phyloP scores from a whole-genome alignment of 1,284 basidiomycete genomes.

The Ceratorhiza oryzae-sativae region DNA sequence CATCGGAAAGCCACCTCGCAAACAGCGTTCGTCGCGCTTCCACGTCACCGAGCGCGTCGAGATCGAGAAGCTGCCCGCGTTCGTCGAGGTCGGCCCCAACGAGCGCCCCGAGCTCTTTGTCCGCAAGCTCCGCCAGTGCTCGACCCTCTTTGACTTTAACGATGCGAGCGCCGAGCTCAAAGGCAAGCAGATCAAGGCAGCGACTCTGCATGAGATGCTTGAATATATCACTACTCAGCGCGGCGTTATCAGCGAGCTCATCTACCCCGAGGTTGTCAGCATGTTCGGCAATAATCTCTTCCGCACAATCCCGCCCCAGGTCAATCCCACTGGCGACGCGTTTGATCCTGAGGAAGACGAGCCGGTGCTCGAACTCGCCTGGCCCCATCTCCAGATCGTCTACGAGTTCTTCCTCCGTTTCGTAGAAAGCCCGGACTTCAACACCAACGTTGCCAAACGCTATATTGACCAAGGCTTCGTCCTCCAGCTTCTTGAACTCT shows the following conservation, averaged over 20 bases:
- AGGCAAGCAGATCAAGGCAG: slow-evolving; percentile 98
- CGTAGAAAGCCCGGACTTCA: slow-evolving; percentile 97
- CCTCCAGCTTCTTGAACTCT: slow-evolving; percentile 94
- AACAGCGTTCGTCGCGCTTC: slow-evolving; percentile 95
- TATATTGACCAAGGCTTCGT: slow-evolving; percentile 98
- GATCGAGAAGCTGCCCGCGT: slow-evolving; percentile 93
- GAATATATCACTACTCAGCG: slow-evolving; percentile 98
- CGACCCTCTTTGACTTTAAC: slow-evolving; percentile 98
- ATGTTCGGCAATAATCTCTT: slow-evolving; percentile 99
- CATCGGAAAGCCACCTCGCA: slow-evolving; percentile 92
- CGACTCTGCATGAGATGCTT: slow-evolving; percentile 97
- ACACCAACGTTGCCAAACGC: slow-evolving; percentile 96
- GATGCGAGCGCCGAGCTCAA: slow-evolving; percentile 95
- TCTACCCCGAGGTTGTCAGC: slow-evolving; percentile 99
- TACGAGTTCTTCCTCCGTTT: slow-evolving; percentile 99
- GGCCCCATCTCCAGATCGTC: slow-evolving; percentile 99
- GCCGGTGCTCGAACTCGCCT: slow-evolving; percentile 97
- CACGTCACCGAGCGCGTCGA: slow-evolving; percentile 96
- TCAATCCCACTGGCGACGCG: slow-evolving; percentile 96
- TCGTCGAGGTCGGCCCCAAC: slow-evolving; percentile 87
- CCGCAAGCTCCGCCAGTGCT: slow-evolving; percentile 95
- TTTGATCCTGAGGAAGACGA: slow-evolving; percentile 99
- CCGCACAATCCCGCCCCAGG: slow-evolving; percentile 98
- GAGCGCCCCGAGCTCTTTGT: slow-evolving; percentile 94
- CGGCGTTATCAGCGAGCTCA: slow-evolving; percentile 93